Evolutionary conservation across 1,139 yeast genomes (phyloP), one percentile per base, ranked within the genome.

Genomic region (Yamadazyma mexicana): DNA sequence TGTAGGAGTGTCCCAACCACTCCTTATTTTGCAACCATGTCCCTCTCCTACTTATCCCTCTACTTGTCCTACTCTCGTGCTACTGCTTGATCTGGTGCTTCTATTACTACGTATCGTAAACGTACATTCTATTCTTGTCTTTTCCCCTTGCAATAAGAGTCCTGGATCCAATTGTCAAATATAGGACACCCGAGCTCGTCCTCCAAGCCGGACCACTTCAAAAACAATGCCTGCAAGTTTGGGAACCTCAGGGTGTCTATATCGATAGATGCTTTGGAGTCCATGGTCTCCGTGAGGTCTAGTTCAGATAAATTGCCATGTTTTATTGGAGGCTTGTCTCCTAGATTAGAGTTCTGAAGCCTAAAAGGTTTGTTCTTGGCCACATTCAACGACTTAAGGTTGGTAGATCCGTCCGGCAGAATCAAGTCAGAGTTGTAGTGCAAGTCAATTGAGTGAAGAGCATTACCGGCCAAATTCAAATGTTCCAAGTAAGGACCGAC

Each of bases 181-280:
- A 57, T 54, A 23, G 54, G 59, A 38, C 56, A 56, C 11, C 61
- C 63, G 40, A 53, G 56, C 17, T 44, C 39, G 40, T 58, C 62
- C 34, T 56, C 56, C 11, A 36, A 27, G 1, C 60, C 61, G 3
- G 50, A 44, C 33, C 42, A 40, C 0, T 58, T 60, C 15, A 51
- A 42, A 28, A 58, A 45, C n/a, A 58, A 42, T 9, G 48, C 46
- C 18, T 40, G 32, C 16, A 56, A 35, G 5, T 42, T 42, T 2
- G 60, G 60, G 17, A 46, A 47, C 5, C 38, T 30, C 2, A 23
- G 14, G 6, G 42, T 4, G 18, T 43, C 42, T 4, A 49, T 26
- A 5, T 10, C 10, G 4, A 18, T 5, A 3, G 4, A 36, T 38
- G 2, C 37, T 31, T 5, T 36, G 28, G 5, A 22, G 12, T 34